Conservation (phyloP, 2,329 filamentous ascomycete genomes). For the Pseudocercospora macadamiae region DNA sequence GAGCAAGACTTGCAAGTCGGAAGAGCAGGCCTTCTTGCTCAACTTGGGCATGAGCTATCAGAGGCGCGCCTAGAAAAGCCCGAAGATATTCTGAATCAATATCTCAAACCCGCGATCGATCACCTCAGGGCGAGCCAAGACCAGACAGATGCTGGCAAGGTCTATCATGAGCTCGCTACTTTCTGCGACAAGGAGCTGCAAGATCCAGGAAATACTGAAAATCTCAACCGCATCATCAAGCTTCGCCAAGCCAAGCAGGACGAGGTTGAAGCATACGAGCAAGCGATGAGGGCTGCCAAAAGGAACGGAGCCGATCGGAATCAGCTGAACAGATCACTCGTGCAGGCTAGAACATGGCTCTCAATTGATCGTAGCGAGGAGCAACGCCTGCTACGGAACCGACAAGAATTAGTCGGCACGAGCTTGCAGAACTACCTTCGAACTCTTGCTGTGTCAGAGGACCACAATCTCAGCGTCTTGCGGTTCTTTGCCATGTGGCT, state of each 20-base stretch:
- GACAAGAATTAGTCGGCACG: constrained; percentile 81
- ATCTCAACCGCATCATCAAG: constrained; percentile 77
- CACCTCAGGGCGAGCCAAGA: constrained; percentile 60
- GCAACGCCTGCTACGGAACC: constrained; percentile 72
- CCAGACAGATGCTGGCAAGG: constrained; percentile 65
- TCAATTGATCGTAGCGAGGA: constrained; percentile 89
- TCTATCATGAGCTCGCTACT: constrained; percentile 91
- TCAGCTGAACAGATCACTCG: constrained; percentile 61
- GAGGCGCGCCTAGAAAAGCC: constrained; percentile 89
- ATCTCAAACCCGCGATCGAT: constrained; percentile 79
- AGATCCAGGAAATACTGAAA: constrained; percentile 80
- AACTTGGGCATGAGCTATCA: constrained; percentile 84
- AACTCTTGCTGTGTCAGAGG: constrained; percentile 80
- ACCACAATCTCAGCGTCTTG: constrained; percentile 84
- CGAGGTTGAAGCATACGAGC: constrained; percentile 75
- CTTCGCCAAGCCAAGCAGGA: constrained; percentile 78
- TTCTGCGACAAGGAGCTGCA: constrained; percentile 96
- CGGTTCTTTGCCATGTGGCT: constrained; percentile 95
- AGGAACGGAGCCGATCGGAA: constrained; percentile 52
- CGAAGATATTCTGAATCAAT: constrained; percentile 83
- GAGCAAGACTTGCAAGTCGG: constrained; percentile 73
- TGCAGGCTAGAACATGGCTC: constrained; percentile 83
- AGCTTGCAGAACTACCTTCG: constrained; percentile 93
- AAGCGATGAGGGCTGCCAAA: constrained; percentile 54
- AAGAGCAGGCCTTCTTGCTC: constrained; percentile 78